phyloP scores from a whole-genome alignment of 352 stramenopile species.

The Phytophthora fragariaefolia region DNA sequence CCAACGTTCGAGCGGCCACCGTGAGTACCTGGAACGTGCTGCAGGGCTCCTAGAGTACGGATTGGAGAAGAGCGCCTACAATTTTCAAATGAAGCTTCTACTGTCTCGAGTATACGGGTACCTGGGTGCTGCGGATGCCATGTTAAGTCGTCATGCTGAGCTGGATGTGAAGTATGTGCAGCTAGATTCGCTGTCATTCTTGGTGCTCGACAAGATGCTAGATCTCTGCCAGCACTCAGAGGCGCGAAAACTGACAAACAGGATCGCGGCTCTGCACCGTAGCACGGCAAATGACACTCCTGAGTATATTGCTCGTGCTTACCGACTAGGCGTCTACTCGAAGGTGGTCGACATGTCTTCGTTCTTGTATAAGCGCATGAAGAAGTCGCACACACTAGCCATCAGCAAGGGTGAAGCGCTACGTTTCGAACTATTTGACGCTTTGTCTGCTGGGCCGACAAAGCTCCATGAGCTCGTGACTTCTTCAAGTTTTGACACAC shows the following conservation, averaged over 20 bases:
- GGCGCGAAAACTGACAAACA: constrained; percentile 54
- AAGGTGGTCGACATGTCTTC: constrained; percentile 86
- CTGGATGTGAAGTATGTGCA: constrained; percentile 90
- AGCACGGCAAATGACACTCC: constrained; percentile 70
- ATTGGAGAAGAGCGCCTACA: constrained; percentile 84
- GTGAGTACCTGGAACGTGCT: constrained; percentile 56
- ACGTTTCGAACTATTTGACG: constrained; percentile 64
- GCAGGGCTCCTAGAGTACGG: constrained; percentile 76
- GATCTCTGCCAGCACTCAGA: constrained; percentile 66
- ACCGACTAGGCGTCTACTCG: constrained; percentile 85
- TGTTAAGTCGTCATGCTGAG: constrained; percentile 72
- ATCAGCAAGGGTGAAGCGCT: constrained; percentile 66
- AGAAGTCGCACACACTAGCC: constrained; percentile 75
- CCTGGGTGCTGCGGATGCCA: constrained; percentile 66
- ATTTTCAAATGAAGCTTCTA: constrained; percentile 92
- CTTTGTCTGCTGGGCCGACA: constrained; percentile 41
- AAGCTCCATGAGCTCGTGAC: constrained; percentile 63
- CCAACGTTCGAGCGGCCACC: constrained; percentile 45
- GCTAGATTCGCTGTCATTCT: constrained; percentile 83
- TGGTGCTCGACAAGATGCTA: constrained; percentile 85
- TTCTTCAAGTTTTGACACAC: constrained; percentile 46
- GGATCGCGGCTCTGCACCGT: constrained; percentile 60
- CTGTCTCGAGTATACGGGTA: constrained; percentile 82
- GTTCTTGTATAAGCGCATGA: constrained; percentile 80
- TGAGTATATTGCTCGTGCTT: constrained; percentile 81